phyloP scores from a whole-genome alignment of 805 yeast species.

The Pichia ethanolica region DNA sequence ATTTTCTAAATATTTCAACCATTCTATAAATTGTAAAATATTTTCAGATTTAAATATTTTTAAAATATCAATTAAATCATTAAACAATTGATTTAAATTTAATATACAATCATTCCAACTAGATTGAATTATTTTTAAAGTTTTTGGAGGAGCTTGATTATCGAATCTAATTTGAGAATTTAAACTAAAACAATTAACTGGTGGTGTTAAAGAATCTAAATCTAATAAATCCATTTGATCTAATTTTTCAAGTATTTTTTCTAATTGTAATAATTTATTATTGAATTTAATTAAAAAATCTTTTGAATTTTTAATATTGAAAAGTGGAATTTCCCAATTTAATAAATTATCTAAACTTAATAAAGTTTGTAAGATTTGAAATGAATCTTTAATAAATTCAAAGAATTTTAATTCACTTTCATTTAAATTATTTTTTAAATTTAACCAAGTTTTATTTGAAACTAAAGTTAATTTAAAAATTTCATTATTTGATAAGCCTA shows the following conservation, averaged over 20 bases:
- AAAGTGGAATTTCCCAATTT: slow-evolving; percentile 5
- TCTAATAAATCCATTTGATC: neutral
- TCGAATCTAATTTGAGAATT: slow-evolving; percentile 42
- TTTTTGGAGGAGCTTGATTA: slow-evolving; percentile 40
- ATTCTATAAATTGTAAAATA: slow-evolving; percentile 21
- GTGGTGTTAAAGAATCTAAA: slow-evolving; percentile 2
- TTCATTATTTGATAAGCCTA: slow-evolving; percentile 7
- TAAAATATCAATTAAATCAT: slow-evolving; percentile 33
- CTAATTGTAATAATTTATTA: neutral
- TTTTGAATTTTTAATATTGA: neutral
- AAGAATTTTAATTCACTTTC: neutral
- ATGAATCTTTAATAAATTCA: slow-evolving; percentile 4
- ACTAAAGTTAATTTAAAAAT: neutral
- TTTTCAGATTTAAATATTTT: slow-evolving; percentile 25
- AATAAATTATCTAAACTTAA: slow-evolving; percentile 2
- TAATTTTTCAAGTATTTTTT: neutral
- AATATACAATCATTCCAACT: slow-evolving; percentile 12
- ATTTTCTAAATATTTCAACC: slow-evolving; percentile 20
- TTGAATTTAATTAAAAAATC: neutral
- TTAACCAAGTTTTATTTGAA: slow-evolving; percentile 1
- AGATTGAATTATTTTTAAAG: slow-evolving; percentile 23
- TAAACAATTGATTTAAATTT: slow-evolving; percentile 23
- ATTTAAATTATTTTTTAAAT: neutral
- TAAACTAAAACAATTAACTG: slow-evolving; percentile 34
- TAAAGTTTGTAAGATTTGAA: slow-evolving; percentile 2